Evolutionary conservation across 2,329 filamentous ascomycete species (phyloP).

Genomic region (Pleoardoris graminearum): DNA sequence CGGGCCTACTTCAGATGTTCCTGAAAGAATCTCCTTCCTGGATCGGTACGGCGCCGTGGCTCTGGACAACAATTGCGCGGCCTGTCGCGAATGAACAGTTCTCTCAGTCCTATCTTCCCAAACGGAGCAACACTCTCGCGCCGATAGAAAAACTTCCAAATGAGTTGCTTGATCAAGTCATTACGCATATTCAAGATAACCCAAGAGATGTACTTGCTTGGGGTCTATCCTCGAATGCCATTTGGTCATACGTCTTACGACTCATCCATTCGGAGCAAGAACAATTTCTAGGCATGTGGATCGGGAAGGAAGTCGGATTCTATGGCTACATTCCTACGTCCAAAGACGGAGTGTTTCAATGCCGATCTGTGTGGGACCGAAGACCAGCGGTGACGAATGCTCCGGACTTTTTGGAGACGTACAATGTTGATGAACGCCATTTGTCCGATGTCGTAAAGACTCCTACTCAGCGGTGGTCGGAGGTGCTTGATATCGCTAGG

Average conservation of each 20-base stretch:
- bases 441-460: neutral
- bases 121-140: neutral
- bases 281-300: slow-evolving; percentile 6
- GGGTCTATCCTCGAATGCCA: slow-evolving; percentile 9
- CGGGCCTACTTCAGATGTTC: slow-evolving; percentile 5
- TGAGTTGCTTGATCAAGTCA: slow-evolving; percentile 15
- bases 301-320: slow-evolving; percentile 12
- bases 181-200: slow-evolving; percentile 10
- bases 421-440: neutral
- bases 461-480: slow-evolving; percentile 4
- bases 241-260: slow-evolving; percentile 13
- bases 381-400: neutral
- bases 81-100: neutral
- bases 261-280: slow-evolving; percentile 10
- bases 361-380: neutral
- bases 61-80: slow-evolving; percentile 7
- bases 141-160: slow-evolving; percentile 16
- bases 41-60: slow-evolving; percentile 7
- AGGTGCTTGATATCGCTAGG: neutral
- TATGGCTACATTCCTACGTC: slow-evolving; percentile 1
- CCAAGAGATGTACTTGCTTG: slow-evolving; percentile 11
- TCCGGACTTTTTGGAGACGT: slow-evolving; percentile 2
- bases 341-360: slow-evolving; percentile 2
- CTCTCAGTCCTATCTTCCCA: slow-evolving; percentile 1
- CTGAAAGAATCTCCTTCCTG: neutral